phyloP scores from a whole-genome alignment of 805 yeast species.

The Candida khao-thaluensis region DNA sequence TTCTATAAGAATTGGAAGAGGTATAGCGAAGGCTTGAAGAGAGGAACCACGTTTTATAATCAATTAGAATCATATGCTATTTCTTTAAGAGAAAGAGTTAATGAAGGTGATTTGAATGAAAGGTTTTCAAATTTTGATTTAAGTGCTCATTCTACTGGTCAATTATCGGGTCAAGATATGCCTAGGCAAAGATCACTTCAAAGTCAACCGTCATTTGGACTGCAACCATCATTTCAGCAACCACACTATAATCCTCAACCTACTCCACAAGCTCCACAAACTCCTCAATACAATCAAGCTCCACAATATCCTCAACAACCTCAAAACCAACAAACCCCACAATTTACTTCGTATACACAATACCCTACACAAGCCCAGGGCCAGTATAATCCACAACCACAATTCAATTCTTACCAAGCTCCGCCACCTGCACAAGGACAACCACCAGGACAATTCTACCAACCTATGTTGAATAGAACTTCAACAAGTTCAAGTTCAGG shows the following conservation, averaged over 20 bases:
- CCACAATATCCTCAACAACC: too few relatives aligned
- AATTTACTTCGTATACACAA: too few relatives aligned
- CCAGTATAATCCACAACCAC: too few relatives aligned
- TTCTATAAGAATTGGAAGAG: slow-evolving; percentile 58
- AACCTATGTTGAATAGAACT: slow-evolving; percentile 8
- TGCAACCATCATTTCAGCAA: slow-evolving; percentile 1
- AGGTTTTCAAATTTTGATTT: slow-evolving; percentile 12
- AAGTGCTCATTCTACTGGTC: slow-evolving; percentile 9
- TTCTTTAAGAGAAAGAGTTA: slow-evolving; percentile 10
- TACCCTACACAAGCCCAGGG: too few relatives aligned
- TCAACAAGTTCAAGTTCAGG: slow-evolving; percentile 8
- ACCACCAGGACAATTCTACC: slow-evolving; percentile 8
- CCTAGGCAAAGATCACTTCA: neutral
- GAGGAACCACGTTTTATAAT: slow-evolving; percentile 64
- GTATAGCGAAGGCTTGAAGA: slow-evolving; percentile 55
- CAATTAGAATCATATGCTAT: slow-evolving; percentile 40
- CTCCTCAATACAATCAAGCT: neutral
- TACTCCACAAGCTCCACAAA: slow-evolving; percentile 5
- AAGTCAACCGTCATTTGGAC: slow-evolving; percentile 1
- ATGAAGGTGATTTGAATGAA: slow-evolving; percentile 8
- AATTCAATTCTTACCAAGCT: neutral
- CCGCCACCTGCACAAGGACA: slow-evolving; percentile 2
- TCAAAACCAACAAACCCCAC: too few relatives aligned
- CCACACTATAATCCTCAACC: neutral
- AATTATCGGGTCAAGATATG: slow-evolving; percentile 4